Evolutionary conservation across 2,329 filamentous ascomycete species (phyloP), one percentile per base, ranked within the genome.

Genomic region (Biscogniauxia sp.): DNA sequence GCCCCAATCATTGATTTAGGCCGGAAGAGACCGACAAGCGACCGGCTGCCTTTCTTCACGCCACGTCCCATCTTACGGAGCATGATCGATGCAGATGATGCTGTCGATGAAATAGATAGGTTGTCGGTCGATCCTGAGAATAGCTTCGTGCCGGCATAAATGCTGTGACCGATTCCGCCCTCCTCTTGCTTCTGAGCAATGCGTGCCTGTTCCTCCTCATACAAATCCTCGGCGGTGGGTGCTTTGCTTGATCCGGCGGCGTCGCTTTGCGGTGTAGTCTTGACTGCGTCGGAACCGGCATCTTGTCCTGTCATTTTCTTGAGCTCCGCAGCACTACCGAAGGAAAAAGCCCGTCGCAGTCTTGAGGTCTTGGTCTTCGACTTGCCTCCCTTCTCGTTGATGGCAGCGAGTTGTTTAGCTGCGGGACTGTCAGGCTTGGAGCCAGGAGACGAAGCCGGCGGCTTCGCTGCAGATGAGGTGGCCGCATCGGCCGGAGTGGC

Each of bases 61-160:
- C 94, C 93, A 66, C 93, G 92, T 59, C 95, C 95, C 95, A 99
- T 99, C 80, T 99, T 99, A 57, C 95, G 88, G 67, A 99, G 90
- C 92, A 96, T 96, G 69, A 96, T 88, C 28, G 92, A 96, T 37
- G 92, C 92, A 20, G 92, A 96, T 6, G 92, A 96, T 20, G 92
- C 92, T 9, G 92, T 96, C 3, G 92, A 96, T 1, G 91, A 94
- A 65, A 96, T 92, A 15, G 92, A 96, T 52, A 99, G 78, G 68
- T 98, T 98, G 76, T 99, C 95, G 0, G 92, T 98, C 4, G 95
- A 99, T 15, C 92, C 90, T 17, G 88, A 86, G 73, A 98, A 97
- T 65, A 94, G 85, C 65, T 90, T 89, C 60, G 90, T 90, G 15
- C 92, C 91, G 23, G 90, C 91, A 74, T 99, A 99, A 68, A 99